Evolutionary conservation across 495 filamentous ascomycete genomes (phyloP), one percentile per base, ranked within the genome.

Genomic region (Clohesyomyces aquaticus): DNA sequence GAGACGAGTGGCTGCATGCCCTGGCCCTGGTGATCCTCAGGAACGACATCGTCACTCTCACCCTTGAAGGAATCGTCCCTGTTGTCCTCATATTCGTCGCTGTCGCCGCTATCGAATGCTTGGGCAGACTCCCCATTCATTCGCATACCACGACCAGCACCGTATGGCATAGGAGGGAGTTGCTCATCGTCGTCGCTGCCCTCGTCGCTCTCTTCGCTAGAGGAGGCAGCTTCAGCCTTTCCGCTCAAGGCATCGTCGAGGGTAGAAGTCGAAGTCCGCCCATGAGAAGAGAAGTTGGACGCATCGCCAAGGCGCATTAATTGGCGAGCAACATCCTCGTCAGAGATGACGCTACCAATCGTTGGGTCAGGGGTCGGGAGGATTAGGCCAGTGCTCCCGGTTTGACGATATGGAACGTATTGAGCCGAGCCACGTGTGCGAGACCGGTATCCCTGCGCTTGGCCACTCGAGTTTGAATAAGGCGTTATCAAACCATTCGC

Each of bases 321-420:
- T 74, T 97, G 93, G 72, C 96, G 85, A 50, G 94, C 94, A 68
- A 96, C 94, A 76, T 98, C 95, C 73, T 98, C 94, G 73, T 98
- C 94, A 2, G 93, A 98, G 72, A 97, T 92, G 69, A 88, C 93
- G 77, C 92, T 75, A 35, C 89, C 88, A 61, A 96, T 88, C 14
- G 95, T 98, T 11, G 93, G 92, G 63, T 96, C 93, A 3, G 94
- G 95, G 2, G 95, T 98, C 8, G 91, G 92, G 59, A 96, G 79
- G 65, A 91, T 48, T 25, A 29, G 16, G 11, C 49, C 82, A n/a
- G 83, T 86, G 58, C 77, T 77, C 52, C 55, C 71, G 22, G 75
- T 74, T 1, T 75, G 61, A 16, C 78, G 68, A 56, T 76, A 69
- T 25, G 76, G 62, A 22, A 78, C 72, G 56, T 85, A 83, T 50